These are phyloP conservation scores for Coccomyxa sp. DNA, from an alignment of 139 green algal species.

Conservation along the genomic window DNA sequence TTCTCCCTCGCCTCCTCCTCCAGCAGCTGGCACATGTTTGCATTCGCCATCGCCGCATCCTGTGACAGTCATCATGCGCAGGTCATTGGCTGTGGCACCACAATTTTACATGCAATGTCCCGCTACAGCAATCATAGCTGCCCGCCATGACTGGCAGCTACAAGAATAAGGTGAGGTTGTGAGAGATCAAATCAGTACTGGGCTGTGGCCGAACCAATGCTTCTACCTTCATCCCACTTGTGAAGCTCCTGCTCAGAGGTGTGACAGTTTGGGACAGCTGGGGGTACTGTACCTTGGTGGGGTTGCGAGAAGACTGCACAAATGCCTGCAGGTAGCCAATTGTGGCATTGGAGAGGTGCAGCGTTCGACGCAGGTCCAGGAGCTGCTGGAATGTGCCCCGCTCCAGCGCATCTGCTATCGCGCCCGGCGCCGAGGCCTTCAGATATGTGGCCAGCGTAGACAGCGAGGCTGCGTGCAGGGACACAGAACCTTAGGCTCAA, in stretches of 20 bases:
- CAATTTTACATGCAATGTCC: too few species aligned
- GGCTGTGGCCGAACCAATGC: too few species aligned
- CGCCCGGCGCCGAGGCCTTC: neutral
- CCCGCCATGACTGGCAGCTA: too few species aligned
- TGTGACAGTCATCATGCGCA: neutral
- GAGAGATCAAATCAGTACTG: too few species aligned
- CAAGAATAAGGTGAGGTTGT: too few species aligned
- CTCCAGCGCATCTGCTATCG: neutral
- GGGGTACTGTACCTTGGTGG: neutral
- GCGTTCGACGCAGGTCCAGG: neutral
- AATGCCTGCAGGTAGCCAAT: constrained; percentile 3
- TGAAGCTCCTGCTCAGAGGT: too few species aligned
- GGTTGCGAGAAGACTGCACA: neutral
- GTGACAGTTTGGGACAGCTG: neutral
- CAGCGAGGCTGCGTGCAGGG: neutral
- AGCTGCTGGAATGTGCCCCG: neutral
- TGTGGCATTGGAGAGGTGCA: neutral
- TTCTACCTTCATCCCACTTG: too few species aligned
- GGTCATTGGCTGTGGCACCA: too few species aligned
- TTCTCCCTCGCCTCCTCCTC: neutral
- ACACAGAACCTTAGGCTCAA: neutral
- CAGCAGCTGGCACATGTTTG: constrained; percentile 3
- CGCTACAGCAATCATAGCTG: too few species aligned
- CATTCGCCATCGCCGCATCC: neutral
- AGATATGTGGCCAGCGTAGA: constrained; percentile 4